Base-by-base conservation (phyloP, 225 moss, liverwort and hornwort species). In the Polytrichum commune region DNA sequence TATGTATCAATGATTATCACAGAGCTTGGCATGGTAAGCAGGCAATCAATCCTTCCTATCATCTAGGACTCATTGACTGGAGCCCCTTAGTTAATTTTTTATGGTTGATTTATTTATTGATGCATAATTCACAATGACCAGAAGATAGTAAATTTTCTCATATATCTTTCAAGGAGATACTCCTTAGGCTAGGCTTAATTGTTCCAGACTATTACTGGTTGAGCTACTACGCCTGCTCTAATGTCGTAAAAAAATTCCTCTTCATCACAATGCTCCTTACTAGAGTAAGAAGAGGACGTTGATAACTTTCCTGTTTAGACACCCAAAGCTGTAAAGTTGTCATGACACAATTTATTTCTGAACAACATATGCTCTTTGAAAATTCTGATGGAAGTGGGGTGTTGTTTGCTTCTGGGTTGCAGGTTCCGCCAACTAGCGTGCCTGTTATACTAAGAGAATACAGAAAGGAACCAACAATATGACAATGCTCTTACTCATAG, bases 1-100 rank as follows among this genome's bases (percentile, higher is more conserved):
- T 97, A 97, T 63, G 89, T 97, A 53, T 88, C 92, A 6, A 93
- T 97, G 90, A 90, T 97, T 61, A 90, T 97, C 60, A 97, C 96
- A 38, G 96, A 97, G 79, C 92, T 97, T 74, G 96, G 96, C 80
- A 97, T 97, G 96, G 96, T 92, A 75, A 78, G 83, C 66, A 67
- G 22, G 46, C 66, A 4, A 46, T 46, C 23, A 8, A 24, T 16
- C 16, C 62, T 27, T 26, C 27, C 18, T 63, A 24, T 28, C 25
- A 63, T 58, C 22, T 38, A 38, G 38, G 13, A 46, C 46, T 13
- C 46, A 16, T 46, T 13, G 0, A 16, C 16, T 46, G 46, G 46
- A 16, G 46, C 46, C 10, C 46, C 63, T 24, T 5, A 16, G 57
- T 7, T 26, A 61, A n/a, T n/a, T n/a, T n/a, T 61, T 61, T 22